These are phyloP conservation scores for Aspergillus floridensis DNA, from an alignment of 2,329 filamentous ascomycete genomes.

Conservation along the genomic window DNA sequence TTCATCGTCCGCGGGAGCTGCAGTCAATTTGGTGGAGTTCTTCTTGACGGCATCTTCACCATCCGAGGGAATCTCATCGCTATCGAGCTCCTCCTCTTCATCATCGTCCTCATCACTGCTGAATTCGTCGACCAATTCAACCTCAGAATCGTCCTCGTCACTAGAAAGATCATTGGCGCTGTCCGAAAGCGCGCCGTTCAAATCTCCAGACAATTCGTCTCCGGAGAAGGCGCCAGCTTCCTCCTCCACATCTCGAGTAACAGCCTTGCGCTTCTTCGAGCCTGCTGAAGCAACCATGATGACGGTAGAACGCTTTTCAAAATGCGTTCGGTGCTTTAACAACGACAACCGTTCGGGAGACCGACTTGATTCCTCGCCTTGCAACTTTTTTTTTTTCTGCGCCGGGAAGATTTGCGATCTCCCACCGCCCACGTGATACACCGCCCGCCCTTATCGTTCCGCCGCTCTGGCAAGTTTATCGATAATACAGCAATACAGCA, in stretches of 20 bases:
- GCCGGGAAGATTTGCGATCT: constrained; percentile 1
- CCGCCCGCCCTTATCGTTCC: constrained; percentile 26
- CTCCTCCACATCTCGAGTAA: constrained; percentile 53
- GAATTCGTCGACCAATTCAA: constrained; percentile 58
- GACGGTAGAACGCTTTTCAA: constrained; percentile 7
- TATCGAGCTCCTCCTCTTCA: constrained; percentile 50
- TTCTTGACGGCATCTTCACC: constrained; percentile 43
- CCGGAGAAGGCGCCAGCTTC: constrained; percentile 55
- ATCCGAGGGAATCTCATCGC: constrained; percentile 51
- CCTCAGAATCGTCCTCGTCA: constrained; percentile 43
- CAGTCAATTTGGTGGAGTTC: constrained; percentile 28
- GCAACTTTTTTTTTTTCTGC: constrained; percentile 13
- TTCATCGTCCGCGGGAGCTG: constrained; percentile 12
- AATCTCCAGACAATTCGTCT: constrained; percentile 54
- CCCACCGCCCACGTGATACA: constrained; percentile 40
- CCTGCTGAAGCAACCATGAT: constrained; percentile 38
- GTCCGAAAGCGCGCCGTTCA: constrained; percentile 46
- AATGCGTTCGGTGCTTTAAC: neutral
- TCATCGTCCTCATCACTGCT: constrained; percentile 50
- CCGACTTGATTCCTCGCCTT: constrained; percentile 6
- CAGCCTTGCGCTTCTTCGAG: constrained; percentile 64
- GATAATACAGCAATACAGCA: neutral
- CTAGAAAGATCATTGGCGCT: constrained; percentile 40
- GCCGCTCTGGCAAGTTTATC: constrained; percentile 12
- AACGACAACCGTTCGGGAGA: neutral